Conservation (phyloP, 371 early-diverging fungal genomes). For the Lichtheimia ornata region DNA sequence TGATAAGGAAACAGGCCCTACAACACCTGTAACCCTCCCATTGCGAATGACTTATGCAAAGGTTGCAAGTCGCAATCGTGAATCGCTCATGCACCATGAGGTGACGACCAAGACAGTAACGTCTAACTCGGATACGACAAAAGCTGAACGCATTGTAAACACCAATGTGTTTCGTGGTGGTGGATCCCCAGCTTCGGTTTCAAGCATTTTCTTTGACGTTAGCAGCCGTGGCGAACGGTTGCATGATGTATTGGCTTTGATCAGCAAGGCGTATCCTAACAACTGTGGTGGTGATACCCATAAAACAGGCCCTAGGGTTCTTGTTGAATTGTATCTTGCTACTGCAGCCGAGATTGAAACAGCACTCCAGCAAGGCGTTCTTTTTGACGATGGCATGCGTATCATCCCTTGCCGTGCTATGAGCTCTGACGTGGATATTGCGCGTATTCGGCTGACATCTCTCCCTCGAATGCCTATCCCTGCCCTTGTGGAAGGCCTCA, state of each 20-base stretch:
- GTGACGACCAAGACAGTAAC: background rate
- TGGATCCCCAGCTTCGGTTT: conserved; percentile 1
- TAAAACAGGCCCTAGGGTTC: background rate
- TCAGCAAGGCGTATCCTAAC: background rate
- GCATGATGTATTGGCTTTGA: background rate
- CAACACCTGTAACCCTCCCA: too few relatives aligned
- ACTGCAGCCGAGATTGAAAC: background rate
- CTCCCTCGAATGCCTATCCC: too few relatives aligned
- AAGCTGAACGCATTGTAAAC: background rate
- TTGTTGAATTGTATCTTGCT: conserved; percentile 4
- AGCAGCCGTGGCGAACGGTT: conserved; percentile 8
- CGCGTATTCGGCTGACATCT: too few relatives aligned
- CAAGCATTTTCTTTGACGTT: conserved; percentile 4
- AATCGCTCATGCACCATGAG: too few relatives aligned
- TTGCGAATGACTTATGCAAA: too few relatives aligned
- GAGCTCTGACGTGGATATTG: too few relatives aligned
- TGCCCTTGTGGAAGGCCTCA: background rate
- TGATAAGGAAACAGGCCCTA: too few relatives aligned
- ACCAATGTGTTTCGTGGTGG: conserved; percentile 8
- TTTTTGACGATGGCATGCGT: too few relatives aligned
- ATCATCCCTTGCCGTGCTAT: too few relatives aligned
- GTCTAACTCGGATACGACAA: background rate
- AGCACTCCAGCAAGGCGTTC: too few relatives aligned
- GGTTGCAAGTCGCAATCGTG: too few relatives aligned
- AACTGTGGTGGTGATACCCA: conserved; percentile 1